These are phyloP conservation scores for Theobroma cacao DNA, from an alignment of 345 rosid genomes.

Conservation along the genomic window DNA sequence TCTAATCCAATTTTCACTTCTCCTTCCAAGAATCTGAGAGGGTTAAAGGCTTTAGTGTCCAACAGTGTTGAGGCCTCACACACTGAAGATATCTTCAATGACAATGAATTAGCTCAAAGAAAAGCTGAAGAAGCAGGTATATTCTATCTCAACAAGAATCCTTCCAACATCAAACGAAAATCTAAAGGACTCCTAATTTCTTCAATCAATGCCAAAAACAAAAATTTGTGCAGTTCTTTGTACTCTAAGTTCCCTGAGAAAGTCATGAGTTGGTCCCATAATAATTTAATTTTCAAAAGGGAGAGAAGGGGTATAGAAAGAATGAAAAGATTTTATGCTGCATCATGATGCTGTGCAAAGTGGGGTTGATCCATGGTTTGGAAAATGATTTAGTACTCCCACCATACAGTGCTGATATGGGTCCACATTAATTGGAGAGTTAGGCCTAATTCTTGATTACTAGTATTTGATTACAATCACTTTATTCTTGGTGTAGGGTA, in stretches of 20 bases:
- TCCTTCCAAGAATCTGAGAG: constrained; percentile 58
- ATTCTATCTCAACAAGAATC: not conserved
- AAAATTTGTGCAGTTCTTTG: not conserved
- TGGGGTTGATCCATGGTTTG: constrained; percentile 10
- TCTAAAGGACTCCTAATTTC: constrained; percentile 6
- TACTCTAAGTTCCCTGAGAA: not conserved
- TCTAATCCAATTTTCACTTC: constrained; percentile 30
- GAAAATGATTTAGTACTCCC: not conserved
- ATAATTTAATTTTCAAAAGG: not conserved
- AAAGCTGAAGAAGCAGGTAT: constrained; percentile 98
- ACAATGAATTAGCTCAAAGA: constrained; percentile 76
- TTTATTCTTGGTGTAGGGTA: not conserved
- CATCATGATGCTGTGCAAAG: constrained; percentile 20
- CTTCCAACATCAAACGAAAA: not conserved
- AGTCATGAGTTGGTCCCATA: not conserved
- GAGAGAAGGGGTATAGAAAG: not conserved
- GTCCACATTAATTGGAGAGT: constrained; percentile 20
- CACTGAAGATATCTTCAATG: constrained; percentile 52
- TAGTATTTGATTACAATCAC: not conserved
- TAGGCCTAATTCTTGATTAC: not conserved
- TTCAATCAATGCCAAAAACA: constrained; percentile 7
- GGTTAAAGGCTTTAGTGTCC: constrained; percentile 42
- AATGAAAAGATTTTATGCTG: not conserved
- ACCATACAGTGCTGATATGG: constrained; percentile 14
- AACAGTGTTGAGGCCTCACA: constrained; percentile 36